A percentile compares a stretch with the other conserved stretches of the same genome.
Evolutionary conservation across 257 asterid genomes (phyloP).

Genomic region (Nicotiana obtusifolia): DNA sequence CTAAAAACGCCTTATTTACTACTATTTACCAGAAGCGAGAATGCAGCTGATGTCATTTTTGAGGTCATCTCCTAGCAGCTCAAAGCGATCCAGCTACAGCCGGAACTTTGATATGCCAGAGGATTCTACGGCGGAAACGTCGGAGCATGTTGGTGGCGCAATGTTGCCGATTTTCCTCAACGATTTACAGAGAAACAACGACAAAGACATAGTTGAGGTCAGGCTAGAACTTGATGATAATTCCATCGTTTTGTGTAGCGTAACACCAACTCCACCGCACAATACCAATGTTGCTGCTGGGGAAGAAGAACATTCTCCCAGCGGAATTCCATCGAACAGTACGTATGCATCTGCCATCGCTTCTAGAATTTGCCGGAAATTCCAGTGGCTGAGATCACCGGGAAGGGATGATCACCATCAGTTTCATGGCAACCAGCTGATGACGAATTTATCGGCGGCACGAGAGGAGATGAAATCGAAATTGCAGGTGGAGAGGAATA

Average conservation of each 20-base stretch:
- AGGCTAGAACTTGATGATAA: conserved; percentile 62
- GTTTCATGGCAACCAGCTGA: conserved; percentile 19
- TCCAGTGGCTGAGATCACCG: conserved; percentile 44
- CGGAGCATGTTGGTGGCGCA: conserved; percentile 41
- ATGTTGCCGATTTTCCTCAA: conserved; percentile 76
- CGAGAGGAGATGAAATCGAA: conserved; percentile 65
- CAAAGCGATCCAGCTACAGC: conserved; percentile 31
- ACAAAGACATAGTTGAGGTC: conserved; percentile 63
- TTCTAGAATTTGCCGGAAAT: conserved; percentile 42
- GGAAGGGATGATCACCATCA: background rate
- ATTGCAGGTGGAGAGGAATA: conserved; percentile 54
- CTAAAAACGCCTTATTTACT: too few species aligned
- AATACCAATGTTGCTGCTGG: background rate
- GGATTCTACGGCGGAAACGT: conserved; percentile 11
- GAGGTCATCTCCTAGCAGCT: conserved; percentile 47
- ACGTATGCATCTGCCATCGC: conserved; percentile 33
- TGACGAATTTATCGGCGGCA: conserved; percentile 24
- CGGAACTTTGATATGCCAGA: conserved; percentile 44
- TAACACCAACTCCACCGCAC: conserved; percentile 15
- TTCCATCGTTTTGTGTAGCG: conserved; percentile 42
- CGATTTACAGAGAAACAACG: conserved; percentile 40
- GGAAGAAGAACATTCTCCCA: background rate
- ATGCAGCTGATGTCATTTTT: conserved; percentile 14
- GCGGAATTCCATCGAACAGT: conserved; percentile 35
- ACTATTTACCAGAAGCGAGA: background rate